Base-by-base conservation (phyloP, 345 rosid species). In the Hypericum perforatum region DNA sequence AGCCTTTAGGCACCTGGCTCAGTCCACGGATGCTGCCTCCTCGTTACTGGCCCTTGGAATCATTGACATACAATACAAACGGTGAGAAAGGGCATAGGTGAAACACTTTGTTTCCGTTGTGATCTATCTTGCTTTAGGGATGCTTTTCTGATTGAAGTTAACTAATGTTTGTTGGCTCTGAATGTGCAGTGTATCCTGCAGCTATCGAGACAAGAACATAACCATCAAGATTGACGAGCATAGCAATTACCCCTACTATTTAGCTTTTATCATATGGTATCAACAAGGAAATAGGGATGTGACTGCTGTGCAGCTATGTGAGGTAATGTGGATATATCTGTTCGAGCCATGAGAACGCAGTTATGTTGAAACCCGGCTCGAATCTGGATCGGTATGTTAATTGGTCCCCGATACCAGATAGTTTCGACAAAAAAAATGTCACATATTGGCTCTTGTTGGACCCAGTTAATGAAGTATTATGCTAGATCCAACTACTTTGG, bases 241-340 rank as follows among this genome's bases (percentile, higher is more conserved):
- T 57, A 83, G 86, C 82, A 67, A 57, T 71, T 37, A 76, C 63
- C 90, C 91, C 61, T 45, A 74, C 55, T 83, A 83, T 52, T 65
- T 83, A 65, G 91, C 62, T 43, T 83, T 83, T 50, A 70, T 69
- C 43, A 61, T 83, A 39, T 70, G 82, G 84, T 70, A 68, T 64
- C 91, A 83, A 59, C 84, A 83, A 71, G 91, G 91, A 37, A 67
- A 61, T 29, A 78, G 53, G 55, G 91, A 83, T 55, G 78, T 83
- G 58, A 78, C 82, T 0, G 91, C 84, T 7, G 91, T 83, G 50
- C 86, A 80, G 66, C 72, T 83, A 7, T 83, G 91, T 9, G 84
- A 83, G 82, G 91, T 83, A 72, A 13, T 51, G 8, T 39, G 43
- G 43, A 42, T 8, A 48, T 40, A 7, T 52, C 9, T 7, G 40